phyloP scores from a whole-genome alignment of 2,329 filamentous ascomycete species.

The Didymella glomerata region DNA sequence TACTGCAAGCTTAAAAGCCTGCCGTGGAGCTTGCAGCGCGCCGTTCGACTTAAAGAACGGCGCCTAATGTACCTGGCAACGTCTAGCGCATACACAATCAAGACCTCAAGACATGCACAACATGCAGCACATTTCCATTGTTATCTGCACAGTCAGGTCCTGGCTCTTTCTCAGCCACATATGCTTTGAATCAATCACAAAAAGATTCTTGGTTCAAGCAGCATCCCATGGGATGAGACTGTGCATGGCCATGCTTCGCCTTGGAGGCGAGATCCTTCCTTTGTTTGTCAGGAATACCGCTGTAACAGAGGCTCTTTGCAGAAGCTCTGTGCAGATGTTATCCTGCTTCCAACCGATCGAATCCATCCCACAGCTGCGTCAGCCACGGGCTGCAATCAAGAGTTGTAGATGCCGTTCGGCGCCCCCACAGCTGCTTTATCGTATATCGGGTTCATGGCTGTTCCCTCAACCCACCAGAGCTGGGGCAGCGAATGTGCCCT shows the following conservation, averaged over 20 bases:
- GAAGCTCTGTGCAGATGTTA: background rate
- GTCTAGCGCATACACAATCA: conserved; percentile 9
- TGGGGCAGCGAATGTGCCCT: conserved; percentile 35
- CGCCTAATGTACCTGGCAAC: conserved; percentile 1
- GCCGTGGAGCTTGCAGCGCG: conserved; percentile 10
- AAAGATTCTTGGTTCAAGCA: background rate
- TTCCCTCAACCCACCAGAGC: conserved; percentile 13
- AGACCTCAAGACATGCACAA: conserved; percentile 6
- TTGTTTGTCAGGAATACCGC: background rate
- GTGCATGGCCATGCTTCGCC: background rate
- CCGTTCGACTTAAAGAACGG: conserved; percentile 8
- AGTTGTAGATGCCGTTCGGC: background rate
- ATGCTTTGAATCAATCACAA: background rate
- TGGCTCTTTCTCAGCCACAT: background rate
- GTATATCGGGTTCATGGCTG: background rate
- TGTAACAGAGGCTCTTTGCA: background rate
- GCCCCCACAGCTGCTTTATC: background rate
- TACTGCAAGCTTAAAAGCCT: conserved; percentile 7
- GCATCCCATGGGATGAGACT: background rate
- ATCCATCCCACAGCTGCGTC: background rate
- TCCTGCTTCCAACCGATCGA: background rate
- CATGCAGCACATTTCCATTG: background rate
- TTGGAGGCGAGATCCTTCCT: background rate
- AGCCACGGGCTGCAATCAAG: background rate
- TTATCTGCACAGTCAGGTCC: background rate